Base-by-base conservation (phyloP, 2,329 filamentous ascomycete genomes). In the Sporothrix mexicana region DNA sequence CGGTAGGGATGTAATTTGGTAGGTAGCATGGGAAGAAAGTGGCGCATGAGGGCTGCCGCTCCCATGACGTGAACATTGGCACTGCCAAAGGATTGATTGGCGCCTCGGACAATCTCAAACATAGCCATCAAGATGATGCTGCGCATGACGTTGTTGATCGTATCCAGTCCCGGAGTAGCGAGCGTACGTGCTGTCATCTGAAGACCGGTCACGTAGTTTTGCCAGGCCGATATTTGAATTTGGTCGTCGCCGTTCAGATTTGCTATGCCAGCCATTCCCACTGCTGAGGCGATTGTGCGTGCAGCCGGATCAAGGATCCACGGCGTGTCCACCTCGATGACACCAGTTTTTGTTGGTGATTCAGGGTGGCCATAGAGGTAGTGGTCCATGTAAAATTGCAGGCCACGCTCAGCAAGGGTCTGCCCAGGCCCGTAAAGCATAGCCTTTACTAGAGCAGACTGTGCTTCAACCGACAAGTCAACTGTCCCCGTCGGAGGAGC, bases 1-100 rank as follows among this genome's bases (percentile, higher is more conserved):
- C 85, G 82, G 74, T 88, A 82, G 4, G 86, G 85, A 66, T 84
- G 82, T 25, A 83, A 79, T 0, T 82, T 80, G 0, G 79, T 77
- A 9, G 80, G 75, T 2, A 80, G 78, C 49, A 82, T 77, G 1
- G 84, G 84, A 5, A 84, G 77, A 72, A 83, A 83, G 61, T 80
- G 83, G 72, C 85, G 84, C 20, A 90, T 80, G n/a, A 91, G 79
- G 12, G 89, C 88, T 61, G 87, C 83, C 1, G 88, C 88, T 0
- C 89, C 89, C 76, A 86, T 83, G 62, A 90, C 85, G 77, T 91
- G 89, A 6, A 85, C 85, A 70, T 85, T 85, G 74, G 88, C 89
- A 23, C 84, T 84, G 17, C 84, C 80, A 23, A 86, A 83, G 30
- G 84, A 83, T 70, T 84, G 78, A 49, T 83, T 81, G 2, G 83